These are phyloP conservation scores for Trichoderma cornu-damae DNA, from an alignment of 2,329 filamentous ascomycete species.

Conservation along the genomic window DNA sequence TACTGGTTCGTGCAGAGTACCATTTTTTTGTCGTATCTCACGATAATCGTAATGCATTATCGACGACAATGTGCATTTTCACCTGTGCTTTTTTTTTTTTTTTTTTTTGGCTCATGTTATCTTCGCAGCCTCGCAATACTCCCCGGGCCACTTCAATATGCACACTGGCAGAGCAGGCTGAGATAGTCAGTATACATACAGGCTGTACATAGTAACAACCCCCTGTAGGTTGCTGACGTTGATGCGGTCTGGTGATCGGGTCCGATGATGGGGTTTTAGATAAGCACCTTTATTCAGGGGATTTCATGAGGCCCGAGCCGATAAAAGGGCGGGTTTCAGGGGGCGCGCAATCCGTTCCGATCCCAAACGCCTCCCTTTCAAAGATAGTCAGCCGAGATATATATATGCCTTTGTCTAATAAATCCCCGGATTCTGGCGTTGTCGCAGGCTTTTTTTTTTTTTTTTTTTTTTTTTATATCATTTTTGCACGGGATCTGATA, in stretches of 20 bases:
- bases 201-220: not conserved
- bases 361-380: too few species aligned
- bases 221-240: conserved; percentile 12
- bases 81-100: not conserved
- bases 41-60: conserved; percentile 10
- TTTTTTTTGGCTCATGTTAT: too few species aligned
- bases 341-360: not conserved
- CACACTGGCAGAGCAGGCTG: not conserved
- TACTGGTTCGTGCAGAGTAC: not conserved
- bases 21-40: not conserved
- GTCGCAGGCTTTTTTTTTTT: not conserved
- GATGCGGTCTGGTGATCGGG: conserved; percentile 12
- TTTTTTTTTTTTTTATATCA: too few species aligned
- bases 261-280: conserved; percentile 11
- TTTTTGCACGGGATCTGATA: conserved; percentile 6
- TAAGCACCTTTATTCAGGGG: conserved; percentile 6
- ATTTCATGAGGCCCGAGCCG: not conserved
- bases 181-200: not conserved
- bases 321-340: not conserved
- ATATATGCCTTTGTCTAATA: too few species aligned
- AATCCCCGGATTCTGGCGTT: not conserved
- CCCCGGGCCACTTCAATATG: not conserved
- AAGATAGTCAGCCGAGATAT: too few species aligned
- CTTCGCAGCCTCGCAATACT: not conserved
- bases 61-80: conserved; percentile 10